Conservation (phyloP, 495 filamentous ascomycete genomes). For the Stereocaulon alpinum region DNA sequence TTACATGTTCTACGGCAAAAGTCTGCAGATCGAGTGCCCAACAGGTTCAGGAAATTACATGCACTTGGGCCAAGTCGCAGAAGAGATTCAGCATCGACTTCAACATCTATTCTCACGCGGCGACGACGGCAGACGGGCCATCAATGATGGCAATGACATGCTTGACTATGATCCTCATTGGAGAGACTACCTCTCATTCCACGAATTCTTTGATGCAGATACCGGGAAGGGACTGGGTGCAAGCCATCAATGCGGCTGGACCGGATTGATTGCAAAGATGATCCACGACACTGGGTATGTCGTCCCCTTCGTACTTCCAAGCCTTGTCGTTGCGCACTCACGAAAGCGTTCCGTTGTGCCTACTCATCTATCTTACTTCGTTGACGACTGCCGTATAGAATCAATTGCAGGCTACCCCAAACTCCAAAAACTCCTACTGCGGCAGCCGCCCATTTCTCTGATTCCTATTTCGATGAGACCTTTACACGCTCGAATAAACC, state of each 20-base stretch:
- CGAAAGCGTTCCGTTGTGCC: not conserved
- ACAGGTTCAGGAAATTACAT: slow-evolving; percentile 85
- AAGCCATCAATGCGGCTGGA: slow-evolving; percentile 95
- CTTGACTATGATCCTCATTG: slow-evolving; percentile 87
- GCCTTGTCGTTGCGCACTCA: not conserved
- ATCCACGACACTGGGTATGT: slow-evolving; percentile 91
- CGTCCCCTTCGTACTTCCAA: slow-evolving; percentile 4
- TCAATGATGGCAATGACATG: slow-evolving; percentile 69
- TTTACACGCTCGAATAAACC: slow-evolving; percentile 46
- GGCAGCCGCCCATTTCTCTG: slow-evolving; percentile 54
- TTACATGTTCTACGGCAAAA: slow-evolving; percentile 88
- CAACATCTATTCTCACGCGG: slow-evolving; percentile 81
- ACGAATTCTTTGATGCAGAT: slow-evolving; percentile 96
- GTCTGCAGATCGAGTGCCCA: slow-evolving; percentile 82
- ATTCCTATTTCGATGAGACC: slow-evolving; percentile 78
- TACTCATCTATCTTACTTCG: not conserved
- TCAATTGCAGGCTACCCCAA: slow-evolving; percentile 86
- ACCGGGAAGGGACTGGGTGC: slow-evolving; percentile 80
- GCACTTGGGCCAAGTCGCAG: slow-evolving; percentile 93
- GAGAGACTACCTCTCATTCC: slow-evolving; percentile 90
- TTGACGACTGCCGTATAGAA: slow-evolving; percentile 33
- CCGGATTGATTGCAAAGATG: slow-evolving; percentile 89
- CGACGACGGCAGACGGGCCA: slow-evolving; percentile 75
- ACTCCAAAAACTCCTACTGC: slow-evolving; percentile 78
- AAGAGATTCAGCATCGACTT: slow-evolving; percentile 89